Percentiles rank a stretch among this genome's conserved stretches.
These are phyloP conservation scores for Fusarium nodosum DNA, from an alignment of 2,329 filamentous ascomycete genomes.

Conservation along the genomic window DNA sequence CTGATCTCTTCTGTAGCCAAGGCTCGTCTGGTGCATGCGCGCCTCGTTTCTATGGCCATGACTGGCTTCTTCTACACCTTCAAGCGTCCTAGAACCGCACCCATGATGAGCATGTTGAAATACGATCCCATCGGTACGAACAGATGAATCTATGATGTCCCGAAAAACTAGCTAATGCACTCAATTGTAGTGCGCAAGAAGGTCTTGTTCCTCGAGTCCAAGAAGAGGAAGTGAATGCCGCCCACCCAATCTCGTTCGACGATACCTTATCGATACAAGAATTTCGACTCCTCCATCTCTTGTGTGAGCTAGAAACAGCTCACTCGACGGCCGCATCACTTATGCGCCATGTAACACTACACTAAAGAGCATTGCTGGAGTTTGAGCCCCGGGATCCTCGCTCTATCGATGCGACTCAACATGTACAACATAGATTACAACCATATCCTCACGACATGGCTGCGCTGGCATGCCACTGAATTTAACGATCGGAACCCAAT, in stretches of 20 bases:
- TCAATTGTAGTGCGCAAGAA: conserved; percentile 82
- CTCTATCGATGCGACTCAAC: conserved; percentile 43
- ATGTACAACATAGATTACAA: conserved; percentile 47
- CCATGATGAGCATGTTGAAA: conserved; percentile 96
- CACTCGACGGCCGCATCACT: conserved; percentile 7
- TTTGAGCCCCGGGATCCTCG: conserved; percentile 46
- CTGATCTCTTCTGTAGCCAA: conserved; percentile 71
- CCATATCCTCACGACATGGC: conserved; percentile 28
- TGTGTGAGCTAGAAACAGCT: conserved; percentile 29
- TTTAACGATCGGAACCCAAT: conserved; percentile 2
- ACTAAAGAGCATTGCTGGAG: conserved; percentile 51
- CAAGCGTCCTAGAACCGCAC: conserved; percentile 81
- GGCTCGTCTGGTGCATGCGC: conserved; percentile 91
- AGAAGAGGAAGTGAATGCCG: conserved; percentile 74
- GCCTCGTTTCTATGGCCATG: conserved; percentile 98
- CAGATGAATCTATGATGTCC: not conserved
- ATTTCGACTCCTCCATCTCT: conserved; percentile 8
- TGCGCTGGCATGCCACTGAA: conserved; percentile 15
- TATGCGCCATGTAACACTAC: conserved; percentile 50
- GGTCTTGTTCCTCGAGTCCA: conserved; percentile 95
- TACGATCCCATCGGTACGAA: conserved; percentile 92
- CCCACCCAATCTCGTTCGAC: conserved; percentile 13
- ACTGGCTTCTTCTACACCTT: conserved; percentile 98
- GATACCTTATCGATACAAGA: conserved; percentile 31
- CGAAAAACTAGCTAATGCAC: conserved; percentile 10